Evolutionary conservation across 345 rosid species (phyloP).

Genomic region (Populus ilicifolia): DNA sequence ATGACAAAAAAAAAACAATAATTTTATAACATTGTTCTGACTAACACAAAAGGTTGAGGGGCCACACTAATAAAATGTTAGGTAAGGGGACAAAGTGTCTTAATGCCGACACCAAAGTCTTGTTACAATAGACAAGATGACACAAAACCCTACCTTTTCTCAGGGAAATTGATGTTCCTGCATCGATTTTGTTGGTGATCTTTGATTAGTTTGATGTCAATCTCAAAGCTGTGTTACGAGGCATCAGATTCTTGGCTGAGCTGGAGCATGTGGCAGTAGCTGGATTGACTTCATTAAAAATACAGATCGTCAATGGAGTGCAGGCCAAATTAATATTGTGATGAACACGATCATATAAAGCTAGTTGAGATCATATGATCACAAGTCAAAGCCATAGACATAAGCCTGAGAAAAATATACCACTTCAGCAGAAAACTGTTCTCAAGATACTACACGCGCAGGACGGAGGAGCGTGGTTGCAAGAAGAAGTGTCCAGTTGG

Average conservation of each 20-base stretch:
- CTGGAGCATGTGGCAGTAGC: neutral
- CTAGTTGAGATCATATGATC: neutral
- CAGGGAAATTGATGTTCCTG: too few relatives aligned
- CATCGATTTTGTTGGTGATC: too few relatives aligned
- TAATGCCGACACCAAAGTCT: too few relatives aligned
- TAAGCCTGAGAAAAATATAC: neutral
- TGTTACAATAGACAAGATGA: too few relatives aligned
- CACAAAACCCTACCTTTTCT: too few relatives aligned
- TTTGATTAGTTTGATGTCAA: too few relatives aligned
- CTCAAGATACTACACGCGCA: neutral
- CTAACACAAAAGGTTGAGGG: too few relatives aligned
- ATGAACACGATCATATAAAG: neutral
- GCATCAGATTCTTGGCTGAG: neutral
- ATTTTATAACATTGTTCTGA: too few relatives aligned
- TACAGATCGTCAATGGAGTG: neutral
- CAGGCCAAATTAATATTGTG: neutral
- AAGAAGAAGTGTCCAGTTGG: neutral
- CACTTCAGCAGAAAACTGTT: too few relatives aligned
- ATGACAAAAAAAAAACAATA: too few relatives aligned
- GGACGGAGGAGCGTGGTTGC: neutral
- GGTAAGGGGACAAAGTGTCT: too few relatives aligned
- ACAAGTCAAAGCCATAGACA: neutral
- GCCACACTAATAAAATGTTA: too few relatives aligned
- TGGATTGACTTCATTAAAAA: neutral
- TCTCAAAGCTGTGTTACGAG: neutral